A percentile compares a stretch with the other conserved stretches of the same genome.
Evolutionary conservation across 2,329 filamentous ascomycete species (phyloP).

Genomic region (Pseudogymnoascus sp.): DNA sequence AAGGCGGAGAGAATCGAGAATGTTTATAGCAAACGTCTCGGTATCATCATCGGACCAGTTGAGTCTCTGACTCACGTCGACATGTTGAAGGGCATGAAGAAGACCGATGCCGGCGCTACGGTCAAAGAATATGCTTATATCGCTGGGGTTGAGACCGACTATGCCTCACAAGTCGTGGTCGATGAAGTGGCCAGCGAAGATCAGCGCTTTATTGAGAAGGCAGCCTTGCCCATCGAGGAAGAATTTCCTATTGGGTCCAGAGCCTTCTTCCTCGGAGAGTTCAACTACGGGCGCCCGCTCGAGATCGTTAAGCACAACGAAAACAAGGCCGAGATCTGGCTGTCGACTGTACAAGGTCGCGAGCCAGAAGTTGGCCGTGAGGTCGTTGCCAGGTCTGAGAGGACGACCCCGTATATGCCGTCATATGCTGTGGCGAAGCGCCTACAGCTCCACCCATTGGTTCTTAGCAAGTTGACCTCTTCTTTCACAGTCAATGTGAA

Average conservation of each 20-base stretch:
- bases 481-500: conserved; percentile 81
- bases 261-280: conserved; percentile 91
- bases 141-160: conserved; percentile 77
- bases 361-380: conserved; percentile 75
- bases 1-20: conserved; percentile 78
- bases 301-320: conserved; percentile 67
- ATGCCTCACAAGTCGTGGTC: conserved; percentile 84
- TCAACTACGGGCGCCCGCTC: conserved; percentile 84
- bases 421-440: conserved; percentile 83
- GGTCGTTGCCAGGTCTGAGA: conserved; percentile 64
- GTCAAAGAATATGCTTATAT: conserved; percentile 89
- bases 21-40: conserved; percentile 83
- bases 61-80: conserved; percentile 89
- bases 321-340: conserved; percentile 69
- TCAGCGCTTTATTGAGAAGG: conserved; percentile 83
- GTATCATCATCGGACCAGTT: conserved; percentile 76
- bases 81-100: conserved; percentile 83
- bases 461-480: conserved; percentile 91
- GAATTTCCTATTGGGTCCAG: conserved; percentile 79
- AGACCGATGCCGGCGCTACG: conserved; percentile 83
- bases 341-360: conserved; percentile 63
- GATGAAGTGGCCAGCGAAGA: conserved; percentile 87
- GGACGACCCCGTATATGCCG: conserved; percentile 67
- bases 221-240: conserved; percentile 78
- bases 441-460: conserved; percentile 73